Evolutionary conservation across 345 rosid species (phyloP).

Genomic region (Moricandia moricandioides): DNA sequence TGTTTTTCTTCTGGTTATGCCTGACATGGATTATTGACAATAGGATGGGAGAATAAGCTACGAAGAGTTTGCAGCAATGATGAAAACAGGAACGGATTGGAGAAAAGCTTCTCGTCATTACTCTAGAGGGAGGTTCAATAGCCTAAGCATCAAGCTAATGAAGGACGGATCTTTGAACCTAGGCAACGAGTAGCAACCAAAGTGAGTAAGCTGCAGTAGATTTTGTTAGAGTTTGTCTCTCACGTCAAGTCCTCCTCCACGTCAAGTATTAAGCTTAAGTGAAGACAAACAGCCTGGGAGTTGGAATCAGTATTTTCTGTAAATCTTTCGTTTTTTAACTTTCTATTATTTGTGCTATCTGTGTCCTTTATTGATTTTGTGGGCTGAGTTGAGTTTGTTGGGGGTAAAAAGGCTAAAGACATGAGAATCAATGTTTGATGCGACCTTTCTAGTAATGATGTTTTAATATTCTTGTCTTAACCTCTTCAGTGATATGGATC

Average conservation of each 20-base stretch:
- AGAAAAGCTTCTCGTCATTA: slow-evolving; percentile 99
- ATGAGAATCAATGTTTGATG: slow-evolving; percentile 26
- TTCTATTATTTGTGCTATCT: slow-evolving; percentile 15
- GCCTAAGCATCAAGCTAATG: slow-evolving; percentile 93
- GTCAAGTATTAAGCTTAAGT: background rate
- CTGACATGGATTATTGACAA: slow-evolving; percentile 25
- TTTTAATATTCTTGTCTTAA: slow-evolving; percentile 25
- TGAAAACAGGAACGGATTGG: slow-evolving; percentile 99
- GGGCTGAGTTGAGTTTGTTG: slow-evolving; percentile 32
- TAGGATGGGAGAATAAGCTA: slow-evolving; percentile 97
- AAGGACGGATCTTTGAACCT: slow-evolving; percentile 93
- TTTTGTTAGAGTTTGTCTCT: slow-evolving; percentile 21
- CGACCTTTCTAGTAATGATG: slow-evolving; percentile 26
- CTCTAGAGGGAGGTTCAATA: slow-evolving; percentile 98
- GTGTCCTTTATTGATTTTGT: slow-evolving; percentile 15
- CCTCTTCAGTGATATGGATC: background rate
- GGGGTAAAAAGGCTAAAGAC: slow-evolving; percentile 29
- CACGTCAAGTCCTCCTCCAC: slow-evolving; percentile 18
- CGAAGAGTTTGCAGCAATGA: slow-evolving; percentile 96
- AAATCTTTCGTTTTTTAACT: slow-evolving; percentile 24
- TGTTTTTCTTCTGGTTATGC: slow-evolving; percentile 8
- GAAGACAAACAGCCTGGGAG: slow-evolving; percentile 2
- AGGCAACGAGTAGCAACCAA: slow-evolving; percentile 55
- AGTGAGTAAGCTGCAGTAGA: slow-evolving; percentile 16
- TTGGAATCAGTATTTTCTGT: slow-evolving; percentile 24